These are phyloP conservation scores for Penicillium ucsense DNA, from an alignment of 495 filamentous ascomycete species.

Conservation along the genomic window DNA sequence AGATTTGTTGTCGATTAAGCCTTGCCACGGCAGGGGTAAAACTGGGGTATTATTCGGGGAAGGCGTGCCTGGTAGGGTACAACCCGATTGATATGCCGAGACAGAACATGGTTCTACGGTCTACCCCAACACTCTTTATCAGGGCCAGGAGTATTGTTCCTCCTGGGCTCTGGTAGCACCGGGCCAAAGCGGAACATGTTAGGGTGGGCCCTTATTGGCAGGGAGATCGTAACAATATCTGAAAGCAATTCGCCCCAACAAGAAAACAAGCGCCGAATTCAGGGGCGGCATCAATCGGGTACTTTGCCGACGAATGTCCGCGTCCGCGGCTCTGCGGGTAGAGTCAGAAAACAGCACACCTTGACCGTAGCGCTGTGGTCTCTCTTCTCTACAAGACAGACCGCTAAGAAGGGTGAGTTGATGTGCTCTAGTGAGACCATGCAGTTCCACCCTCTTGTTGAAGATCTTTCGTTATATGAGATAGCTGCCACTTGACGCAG, in stretches of 20 bases:
- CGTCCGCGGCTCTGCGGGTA: constrained; percentile 15
- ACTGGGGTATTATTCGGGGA: not conserved
- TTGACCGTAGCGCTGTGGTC: no score
- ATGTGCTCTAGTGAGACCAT: no score
- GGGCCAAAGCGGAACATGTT: not conserved
- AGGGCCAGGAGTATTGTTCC: not conserved
- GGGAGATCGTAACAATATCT: constrained; percentile 3
- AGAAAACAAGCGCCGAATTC: not conserved
- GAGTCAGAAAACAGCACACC: not conserved
- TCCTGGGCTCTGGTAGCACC: not conserved
- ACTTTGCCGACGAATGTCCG: constrained; percentile 6
- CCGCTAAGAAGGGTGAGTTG: no score
- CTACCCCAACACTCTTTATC: not conserved
- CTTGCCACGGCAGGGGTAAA: no score
- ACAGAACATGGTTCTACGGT: not conserved
- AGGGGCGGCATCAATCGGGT: constrained; percentile 14
- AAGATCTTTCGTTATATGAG: no score
- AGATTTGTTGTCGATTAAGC: no score
- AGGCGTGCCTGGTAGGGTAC: not conserved
- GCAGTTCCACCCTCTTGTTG: no score
- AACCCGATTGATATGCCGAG: constrained; percentile 1
- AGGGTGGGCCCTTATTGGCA: constrained; percentile 1
- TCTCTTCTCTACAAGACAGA: no score
- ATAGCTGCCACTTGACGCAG: no score
- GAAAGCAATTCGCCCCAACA: constrained; percentile 7